Evolutionary conservation across 345 rosid species (phyloP).

Genomic region (Clausena lansium): DNA sequence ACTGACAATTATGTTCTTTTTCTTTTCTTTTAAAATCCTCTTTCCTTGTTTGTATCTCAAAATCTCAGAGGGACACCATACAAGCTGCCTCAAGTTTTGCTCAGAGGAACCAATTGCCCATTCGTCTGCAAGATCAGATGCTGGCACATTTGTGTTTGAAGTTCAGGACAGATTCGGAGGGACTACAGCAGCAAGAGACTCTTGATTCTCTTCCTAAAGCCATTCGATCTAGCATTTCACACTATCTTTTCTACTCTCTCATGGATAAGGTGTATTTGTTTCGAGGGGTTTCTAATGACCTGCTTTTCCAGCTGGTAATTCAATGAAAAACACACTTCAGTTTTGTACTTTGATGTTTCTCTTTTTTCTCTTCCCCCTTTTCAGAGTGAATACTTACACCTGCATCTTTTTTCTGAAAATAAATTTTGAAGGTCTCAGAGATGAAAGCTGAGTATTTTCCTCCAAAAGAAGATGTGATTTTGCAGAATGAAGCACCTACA

Average conservation of each 20-base stretch:
- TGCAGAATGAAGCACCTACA: conserved; percentile 83
- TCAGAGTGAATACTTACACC: not conserved
- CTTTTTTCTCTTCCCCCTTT: not conserved
- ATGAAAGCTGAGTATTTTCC: conserved; percentile 88
- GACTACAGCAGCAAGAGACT: conserved; percentile 73
- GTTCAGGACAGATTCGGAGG: conserved; percentile 71
- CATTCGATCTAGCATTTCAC: conserved; percentile 67
- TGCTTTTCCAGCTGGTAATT: conserved; percentile 73
- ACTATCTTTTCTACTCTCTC: conserved; percentile 64
- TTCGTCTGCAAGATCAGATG: conserved; percentile 73
- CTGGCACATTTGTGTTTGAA: conserved; percentile 72
- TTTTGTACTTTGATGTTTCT: not conserved
- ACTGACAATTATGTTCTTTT: conserved; percentile 4
- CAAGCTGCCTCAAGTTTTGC: conserved; percentile 75
- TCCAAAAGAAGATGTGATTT: conserved; percentile 81
- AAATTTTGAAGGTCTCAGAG: conserved; percentile 59
- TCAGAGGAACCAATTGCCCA: conserved; percentile 57
- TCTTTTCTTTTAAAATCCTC: not conserved
- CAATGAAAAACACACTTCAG: not conserved
- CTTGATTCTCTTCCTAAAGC: conserved; percentile 82
- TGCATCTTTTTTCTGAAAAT: not conserved
- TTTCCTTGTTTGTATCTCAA: not conserved
- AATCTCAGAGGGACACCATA: conserved; percentile 61
- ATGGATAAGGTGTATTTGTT: conserved; percentile 66
- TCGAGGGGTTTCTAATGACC: conserved; percentile 67